Base-by-base conservation (phyloP, 1,284 basidiomycete genomes). In the Pseudozyma sp. region DNA sequence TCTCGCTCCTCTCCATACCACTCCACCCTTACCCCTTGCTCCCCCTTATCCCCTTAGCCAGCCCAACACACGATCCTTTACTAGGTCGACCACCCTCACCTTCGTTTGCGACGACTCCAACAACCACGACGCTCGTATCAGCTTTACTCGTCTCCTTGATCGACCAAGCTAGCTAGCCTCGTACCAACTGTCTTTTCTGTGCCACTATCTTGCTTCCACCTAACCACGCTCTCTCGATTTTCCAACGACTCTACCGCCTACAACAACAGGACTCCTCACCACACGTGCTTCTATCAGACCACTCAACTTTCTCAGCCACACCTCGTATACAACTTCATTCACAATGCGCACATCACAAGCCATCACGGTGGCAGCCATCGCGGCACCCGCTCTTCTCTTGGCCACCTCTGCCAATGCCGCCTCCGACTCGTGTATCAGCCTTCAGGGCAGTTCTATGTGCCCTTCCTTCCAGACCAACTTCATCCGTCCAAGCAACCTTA, bases 401-500 rank as follows among this genome's bases (percentile, higher is more conserved):
- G 66, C 65, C n/a, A 47, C 66, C 44, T 52, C 61, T 4, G 66
- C 49, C 52, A 39, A 60, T 12, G 67, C 71, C 31, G 71, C 71
- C 43, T 69, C 71, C 13, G 71, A 74, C 55, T 49, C 66, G 39
- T 81, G 79, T 51, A 70, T 81, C 61, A 76, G 70, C 44, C 68
- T 81, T 39, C 19, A 70, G 42, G 78, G 78, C 31, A 76, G 72
- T 45, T 34, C 63, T 44, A 64, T 66, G 64, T 81, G 79, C 61
- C 79, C 79, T 12, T 71, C 77, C 19, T 81, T 81, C 68, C 79
- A 81, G 68, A 59, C 68, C 60, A 75, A 70, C 52, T 79, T 63
- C 52, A 67, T 87, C 61, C 78, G 82, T 59, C 86, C 86, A 0
- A 52, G 66, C 31, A 85, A 85, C 67, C 80, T 87, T 14, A 81